Base-by-base conservation (phyloP, 306 rosid species). In the Chamaecrista fasciculata region DNA sequence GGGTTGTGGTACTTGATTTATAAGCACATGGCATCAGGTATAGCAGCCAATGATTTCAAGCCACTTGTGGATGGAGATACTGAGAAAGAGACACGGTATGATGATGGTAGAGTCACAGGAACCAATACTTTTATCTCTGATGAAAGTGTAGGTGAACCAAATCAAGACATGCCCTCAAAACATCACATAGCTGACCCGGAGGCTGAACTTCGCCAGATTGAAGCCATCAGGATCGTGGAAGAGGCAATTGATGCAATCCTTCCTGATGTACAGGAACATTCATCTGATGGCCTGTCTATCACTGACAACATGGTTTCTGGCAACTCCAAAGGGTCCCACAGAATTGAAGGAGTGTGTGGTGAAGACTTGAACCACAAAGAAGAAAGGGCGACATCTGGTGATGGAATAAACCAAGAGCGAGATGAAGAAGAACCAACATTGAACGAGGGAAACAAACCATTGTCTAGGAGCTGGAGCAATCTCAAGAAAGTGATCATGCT, bases 201-300 rank as follows among this genome's bases (percentile, higher is more conserved):
- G 20, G 78, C 80, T 43, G 71, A 78, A 67, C 89, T 70, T n/a
- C 87, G 53, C 33, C 87, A 76, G 62, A 77, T 79, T 55, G 97
- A 95, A 87, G 86, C 96, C 55, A 78, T 91, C 73, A 91, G 85
- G 89, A 82, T 91, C 31, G 89, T 95, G 42, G 96, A 95, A 73
- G 96, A 87, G 72, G 99, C 97, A 3, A 95, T 95, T 62, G 99
- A 95, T 69, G 87, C 90, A 44, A 87, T 91, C 68, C 69, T 79
- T 71, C 96, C 96, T 3, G 96, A 89, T 59, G 80, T 11, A 61
- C 64, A 80, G 40, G 88, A 80, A n/a, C 71, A 72, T 25, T 73
- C 85, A 59, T 31, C 75, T 14, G 80, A 78, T 29, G 79, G 66
- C 49, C 75, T 67, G 69, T 24, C 81, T 26, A 36, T 55, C 28